A percentile compares a stretch with the other conserved stretches of the same genome.
Conservation (phyloP, 2,329 filamentous ascomycete genomes). For the Teratosphaeria zuluensis region DNA sequence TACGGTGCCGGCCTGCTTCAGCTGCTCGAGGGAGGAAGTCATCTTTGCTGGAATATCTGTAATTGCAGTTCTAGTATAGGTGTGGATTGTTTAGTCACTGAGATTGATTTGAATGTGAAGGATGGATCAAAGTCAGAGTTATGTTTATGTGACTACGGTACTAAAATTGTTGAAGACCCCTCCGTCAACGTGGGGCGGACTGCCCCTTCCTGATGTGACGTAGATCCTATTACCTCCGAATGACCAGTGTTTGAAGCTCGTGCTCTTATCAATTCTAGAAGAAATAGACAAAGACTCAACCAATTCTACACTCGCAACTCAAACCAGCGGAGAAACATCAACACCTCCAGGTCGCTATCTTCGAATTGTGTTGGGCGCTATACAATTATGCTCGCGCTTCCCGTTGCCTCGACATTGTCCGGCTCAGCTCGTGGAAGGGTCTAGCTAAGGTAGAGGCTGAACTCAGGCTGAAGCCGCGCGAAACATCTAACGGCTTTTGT, state of each 20-base stretch:
- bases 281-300: background rate
- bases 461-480: background rate
- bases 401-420: background rate
- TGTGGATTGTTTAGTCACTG: background rate
- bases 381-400: background rate
- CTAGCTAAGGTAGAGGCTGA: background rate
- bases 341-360: background rate
- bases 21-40: constrained; percentile 86
- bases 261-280: background rate
- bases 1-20: constrained; percentile 95
- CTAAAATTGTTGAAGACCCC: background rate
- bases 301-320: background rate
- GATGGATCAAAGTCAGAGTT: background rate
- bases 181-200: background rate
- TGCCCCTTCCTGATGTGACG: background rate
- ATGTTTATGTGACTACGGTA: background rate
- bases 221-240: background rate
- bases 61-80: background rate
- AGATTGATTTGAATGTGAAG: background rate
- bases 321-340: background rate
- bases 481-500: background rate
- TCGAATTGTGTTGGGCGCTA: background rate
- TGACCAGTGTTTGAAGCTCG: background rate
- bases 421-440: background rate
- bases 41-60: constrained; percentile 41